These are phyloP conservation scores for Eucalyptus tenuipes DNA, from an alignment of 345 rosid species.

Conservation along the genomic window DNA sequence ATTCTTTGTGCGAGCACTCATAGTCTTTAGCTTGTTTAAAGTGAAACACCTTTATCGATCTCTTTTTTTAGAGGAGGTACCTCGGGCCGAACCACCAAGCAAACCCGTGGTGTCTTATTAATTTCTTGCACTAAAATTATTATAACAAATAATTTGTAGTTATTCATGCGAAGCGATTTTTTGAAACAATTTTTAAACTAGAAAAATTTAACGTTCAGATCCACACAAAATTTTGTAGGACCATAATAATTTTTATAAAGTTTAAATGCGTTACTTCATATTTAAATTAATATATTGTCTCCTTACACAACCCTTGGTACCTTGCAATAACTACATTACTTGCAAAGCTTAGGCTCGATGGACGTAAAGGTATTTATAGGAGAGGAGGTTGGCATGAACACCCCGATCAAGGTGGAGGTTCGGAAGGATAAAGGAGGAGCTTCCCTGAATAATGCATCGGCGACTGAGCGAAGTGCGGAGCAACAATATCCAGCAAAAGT, in stretches of 20 bases:
- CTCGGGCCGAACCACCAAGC: background rate
- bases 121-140: background rate
- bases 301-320: background rate
- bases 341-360: background rate
- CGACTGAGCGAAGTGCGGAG: background rate
- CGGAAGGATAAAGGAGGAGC: background rate
- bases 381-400: background rate
- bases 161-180: fast-evolving
- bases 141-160: background rate
- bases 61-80: background rate
- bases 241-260: too few species aligned
- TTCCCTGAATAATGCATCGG: too few species aligned
- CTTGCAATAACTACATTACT: background rate
- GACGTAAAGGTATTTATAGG: background rate
- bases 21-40: background rate
- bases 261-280: too few species aligned
- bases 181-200: too few species aligned
- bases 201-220: background rate
- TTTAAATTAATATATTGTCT: background rate
- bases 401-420: background rate
- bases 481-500: background rate
- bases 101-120: background rate
- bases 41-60: background rate
- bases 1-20: background rate
- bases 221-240: too few species aligned